A percentile compares a stretch with the other conserved stretches of the same genome.
phyloP scores from a whole-genome alignment of 257 asterid species.

The Mitragyna speciosa region DNA sequence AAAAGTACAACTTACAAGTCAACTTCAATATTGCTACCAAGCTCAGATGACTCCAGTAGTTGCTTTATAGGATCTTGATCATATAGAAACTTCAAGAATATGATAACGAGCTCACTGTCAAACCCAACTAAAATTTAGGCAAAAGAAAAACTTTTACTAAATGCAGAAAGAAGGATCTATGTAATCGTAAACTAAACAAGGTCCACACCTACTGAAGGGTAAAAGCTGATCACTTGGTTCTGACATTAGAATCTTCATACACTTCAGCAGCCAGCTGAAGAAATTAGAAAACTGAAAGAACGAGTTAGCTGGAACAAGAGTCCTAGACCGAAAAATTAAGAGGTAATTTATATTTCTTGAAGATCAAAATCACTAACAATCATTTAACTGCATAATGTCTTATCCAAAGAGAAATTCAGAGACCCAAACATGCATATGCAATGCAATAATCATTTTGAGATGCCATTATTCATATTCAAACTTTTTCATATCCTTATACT shows the following conservation, averaged over 20 bases:
- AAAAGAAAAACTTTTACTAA: not conserved
- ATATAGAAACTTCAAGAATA: conserved; percentile 80
- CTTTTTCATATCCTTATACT: not conserved
- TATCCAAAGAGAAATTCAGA: not conserved
- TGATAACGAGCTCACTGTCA: conserved; percentile 86
- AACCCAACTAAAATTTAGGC: conserved; percentile 15
- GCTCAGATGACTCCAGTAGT: conserved; percentile 67
- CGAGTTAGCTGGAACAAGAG: conserved; percentile 30
- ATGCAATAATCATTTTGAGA: not conserved
- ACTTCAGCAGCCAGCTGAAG: conserved; percentile 96
- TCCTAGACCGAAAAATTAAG: not conserved
- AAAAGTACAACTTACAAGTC: conserved; percentile 62
- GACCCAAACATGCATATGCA: conserved; percentile 2
- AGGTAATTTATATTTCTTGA: not conserved
- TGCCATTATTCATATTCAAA: not conserved
- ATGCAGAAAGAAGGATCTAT: conserved; percentile 15
- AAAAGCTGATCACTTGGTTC: conserved; percentile 89
- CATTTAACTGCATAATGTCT: not conserved
- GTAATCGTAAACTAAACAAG: conserved; percentile 5
- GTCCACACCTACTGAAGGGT: conserved; percentile 87
- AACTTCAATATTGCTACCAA: conserved; percentile 49
- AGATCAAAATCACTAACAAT: not conserved
- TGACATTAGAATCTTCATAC: conserved; percentile 85
- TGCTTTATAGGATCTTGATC: conserved; percentile 88
- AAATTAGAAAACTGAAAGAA: conserved; percentile 83